phyloP scores from a whole-genome alignment of 2,329 filamentous ascomycete genomes.

The Paraphaeosphaeria sporulosa region DNA sequence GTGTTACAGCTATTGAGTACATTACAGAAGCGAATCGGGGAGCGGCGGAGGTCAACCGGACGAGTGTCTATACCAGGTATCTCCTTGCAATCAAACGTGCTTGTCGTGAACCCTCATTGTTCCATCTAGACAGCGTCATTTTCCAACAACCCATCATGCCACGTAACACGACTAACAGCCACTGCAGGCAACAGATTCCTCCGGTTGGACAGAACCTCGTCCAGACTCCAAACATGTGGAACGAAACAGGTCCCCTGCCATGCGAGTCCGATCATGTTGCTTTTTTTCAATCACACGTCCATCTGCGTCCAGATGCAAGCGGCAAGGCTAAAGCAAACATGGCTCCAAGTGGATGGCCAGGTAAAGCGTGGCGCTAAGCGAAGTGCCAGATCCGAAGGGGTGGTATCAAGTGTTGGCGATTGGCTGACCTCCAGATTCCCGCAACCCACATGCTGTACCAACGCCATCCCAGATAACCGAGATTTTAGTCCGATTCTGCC shows the following conservation, averaged over 20 bases:
- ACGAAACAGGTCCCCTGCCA: slow-evolving; percentile 4
- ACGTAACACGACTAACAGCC: slow-evolving; percentile 3
- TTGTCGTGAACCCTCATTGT: background rate
- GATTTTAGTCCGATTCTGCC: slow-evolving; percentile 21
- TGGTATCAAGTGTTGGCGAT: slow-evolving; percentile 18
- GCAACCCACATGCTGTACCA: slow-evolving; percentile 14
- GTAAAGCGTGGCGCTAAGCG: slow-evolving; percentile 23
- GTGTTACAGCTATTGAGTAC: slow-evolving; percentile 1
- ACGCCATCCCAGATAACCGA: slow-evolving; percentile 21
- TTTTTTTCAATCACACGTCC: background rate
- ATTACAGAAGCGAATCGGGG: background rate
- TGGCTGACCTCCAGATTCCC: slow-evolving; percentile 14
- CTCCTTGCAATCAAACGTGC: background rate
- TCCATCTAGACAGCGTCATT: background rate
- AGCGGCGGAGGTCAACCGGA: background rate
- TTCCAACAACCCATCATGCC: slow-evolving; percentile 2
- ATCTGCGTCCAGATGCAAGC: slow-evolving; percentile 12
- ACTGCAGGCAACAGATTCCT: background rate
- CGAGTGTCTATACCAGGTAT: background rate
- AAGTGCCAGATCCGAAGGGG: slow-evolving; percentile 10
- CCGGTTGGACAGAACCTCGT: background rate
- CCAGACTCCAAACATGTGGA: background rate
- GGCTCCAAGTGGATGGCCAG: slow-evolving; percentile 17
- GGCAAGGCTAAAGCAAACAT: slow-evolving; percentile 16
- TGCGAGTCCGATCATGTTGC: slow-evolving; percentile 7